Evolutionary conservation across 2,329 filamentous ascomycete genomes (phyloP).

Genomic region (Coniochaeta pulveracea): DNA sequence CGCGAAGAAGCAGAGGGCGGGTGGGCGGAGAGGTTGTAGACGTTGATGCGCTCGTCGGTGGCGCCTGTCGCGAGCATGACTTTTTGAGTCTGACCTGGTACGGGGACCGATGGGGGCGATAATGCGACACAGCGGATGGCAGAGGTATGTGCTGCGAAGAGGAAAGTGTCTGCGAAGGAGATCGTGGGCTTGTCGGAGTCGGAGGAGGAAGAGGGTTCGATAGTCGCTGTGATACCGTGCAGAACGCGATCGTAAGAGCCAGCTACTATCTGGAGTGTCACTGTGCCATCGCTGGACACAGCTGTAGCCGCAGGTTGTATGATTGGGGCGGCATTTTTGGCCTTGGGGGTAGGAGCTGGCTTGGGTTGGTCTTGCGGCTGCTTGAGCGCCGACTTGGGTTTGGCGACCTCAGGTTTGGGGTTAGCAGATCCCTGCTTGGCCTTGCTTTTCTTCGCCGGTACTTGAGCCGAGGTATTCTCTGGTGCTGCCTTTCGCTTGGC

Average conservation of each 20-base stretch:
- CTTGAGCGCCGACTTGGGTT: not conserved
- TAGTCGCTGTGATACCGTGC: slow-evolving; percentile 75
- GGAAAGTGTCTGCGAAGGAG: slow-evolving; percentile 81
- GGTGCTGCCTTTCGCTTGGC: too few relatives aligned
- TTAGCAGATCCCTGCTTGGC: too few relatives aligned
- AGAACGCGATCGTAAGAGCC: slow-evolving; percentile 91
- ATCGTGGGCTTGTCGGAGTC: slow-evolving; percentile 26
- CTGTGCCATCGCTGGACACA: not conserved
- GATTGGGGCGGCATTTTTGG: not conserved
- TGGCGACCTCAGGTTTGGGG: too few relatives aligned
- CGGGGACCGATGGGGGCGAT: slow-evolving; percentile 58
- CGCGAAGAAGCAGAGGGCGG: slow-evolving; percentile 38
- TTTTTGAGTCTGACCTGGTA: slow-evolving; percentile 59
- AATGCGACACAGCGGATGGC: slow-evolving; percentile 82
- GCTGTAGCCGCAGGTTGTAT: too few relatives aligned
- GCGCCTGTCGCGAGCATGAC: slow-evolving; percentile 83
- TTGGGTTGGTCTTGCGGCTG: slow-evolving; percentile 2
- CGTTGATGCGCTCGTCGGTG: slow-evolving; percentile 88
- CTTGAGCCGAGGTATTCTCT: too few relatives aligned
- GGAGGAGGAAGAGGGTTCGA: slow-evolving; percentile 17
- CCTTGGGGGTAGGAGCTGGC: not conserved
- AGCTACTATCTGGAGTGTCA: slow-evolving; percentile 78
- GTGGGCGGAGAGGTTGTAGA: slow-evolving; percentile 76
- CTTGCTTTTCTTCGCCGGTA: too few relatives aligned
- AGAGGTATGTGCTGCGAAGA: slow-evolving; percentile 88